A percentile compares a stretch with the other conserved stretches of the same genome.
These are phyloP conservation scores for Ogataea nitratoaversa DNA, from an alignment of 805 yeast genomes.

Conservation along the genomic window DNA sequence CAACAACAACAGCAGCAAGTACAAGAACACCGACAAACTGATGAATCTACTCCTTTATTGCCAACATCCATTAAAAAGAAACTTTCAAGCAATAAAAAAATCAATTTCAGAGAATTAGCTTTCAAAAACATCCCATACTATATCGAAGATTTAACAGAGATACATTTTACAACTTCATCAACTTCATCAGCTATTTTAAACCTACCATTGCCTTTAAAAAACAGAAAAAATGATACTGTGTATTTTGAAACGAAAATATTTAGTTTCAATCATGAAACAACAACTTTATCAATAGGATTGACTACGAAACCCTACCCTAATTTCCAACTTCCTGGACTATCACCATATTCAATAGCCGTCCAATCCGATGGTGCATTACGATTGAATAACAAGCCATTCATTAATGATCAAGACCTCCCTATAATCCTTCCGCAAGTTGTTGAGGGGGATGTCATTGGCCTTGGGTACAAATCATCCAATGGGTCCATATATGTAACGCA, in stretches of 20 bases:
- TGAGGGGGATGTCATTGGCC: constrained; percentile 53
- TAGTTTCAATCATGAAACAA: constrained; percentile 37
- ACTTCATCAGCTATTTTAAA: constrained; percentile 27
- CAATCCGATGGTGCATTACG: constrained; percentile 70
- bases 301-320: constrained; percentile 72
- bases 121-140: constrained; percentile 23
- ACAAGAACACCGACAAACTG: background rate
- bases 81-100: background rate
- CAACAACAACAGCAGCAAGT: background rate
- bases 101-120: constrained; percentile 13
- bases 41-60: constrained; percentile 19
- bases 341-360: constrained; percentile 64
- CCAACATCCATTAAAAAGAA: constrained; percentile 8
- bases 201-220: constrained; percentile 32
- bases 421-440: constrained; percentile 46
- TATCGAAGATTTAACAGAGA: constrained; percentile 31
- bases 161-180: constrained; percentile 21
- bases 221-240: constrained; percentile 44
- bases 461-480: constrained; percentile 44
- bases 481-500: constrained; percentile 53
- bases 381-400: constrained; percentile 56
- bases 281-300: constrained; percentile 61
- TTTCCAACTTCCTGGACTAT: constrained; percentile 71
- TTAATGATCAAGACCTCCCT: constrained; percentile 38
- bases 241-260: constrained; percentile 63